A percentile compares a stretch with the other conserved stretches of the same genome.
These are phyloP conservation scores for Clonostachys chloroleuca DNA, from an alignment of 2,329 filamentous ascomycete genomes.

Conservation along the genomic window DNA sequence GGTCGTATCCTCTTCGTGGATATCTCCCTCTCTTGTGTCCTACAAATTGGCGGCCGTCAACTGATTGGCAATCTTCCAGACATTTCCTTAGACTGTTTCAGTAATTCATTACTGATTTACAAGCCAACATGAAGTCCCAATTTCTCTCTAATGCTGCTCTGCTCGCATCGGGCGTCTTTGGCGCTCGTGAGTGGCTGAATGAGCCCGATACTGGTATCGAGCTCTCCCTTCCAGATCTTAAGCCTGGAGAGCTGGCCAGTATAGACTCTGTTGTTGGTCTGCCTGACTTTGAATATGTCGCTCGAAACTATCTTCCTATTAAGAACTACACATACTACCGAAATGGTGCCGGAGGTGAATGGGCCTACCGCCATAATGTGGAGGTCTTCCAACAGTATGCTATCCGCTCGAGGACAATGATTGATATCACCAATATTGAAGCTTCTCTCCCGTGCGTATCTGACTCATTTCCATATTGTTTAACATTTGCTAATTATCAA, in stretches of 20 bases:
- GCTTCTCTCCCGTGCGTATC: too few species aligned
- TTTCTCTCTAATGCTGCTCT: slow-evolving; percentile 9
- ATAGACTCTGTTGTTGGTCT: slow-evolving; percentile 36
- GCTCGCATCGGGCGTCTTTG: slow-evolving; percentile 16
- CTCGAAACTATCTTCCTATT: slow-evolving; percentile 32
- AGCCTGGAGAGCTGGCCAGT: slow-evolving; percentile 24
- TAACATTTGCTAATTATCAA: too few species aligned
- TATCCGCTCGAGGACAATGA: slow-evolving; percentile 28
- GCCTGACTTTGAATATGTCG: slow-evolving; percentile 45
- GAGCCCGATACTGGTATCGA: slow-evolving; percentile 27
- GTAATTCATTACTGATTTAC: not conserved
- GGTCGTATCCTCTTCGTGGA: too few species aligned
- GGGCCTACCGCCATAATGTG: slow-evolving; percentile 46
- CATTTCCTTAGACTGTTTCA: too few species aligned
- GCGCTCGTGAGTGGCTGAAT: slow-evolving; percentile 22
- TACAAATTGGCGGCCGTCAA: too few species aligned
- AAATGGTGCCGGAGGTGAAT: slow-evolving; percentile 42
- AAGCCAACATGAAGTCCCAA: slow-evolving; percentile 1
- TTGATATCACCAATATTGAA: slow-evolving; percentile 3
- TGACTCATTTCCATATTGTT: too few species aligned
- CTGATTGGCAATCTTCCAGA: too few species aligned
- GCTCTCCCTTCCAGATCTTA: slow-evolving; percentile 21
- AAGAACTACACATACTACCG: slow-evolving; percentile 43
- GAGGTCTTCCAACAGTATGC: slow-evolving; percentile 40
- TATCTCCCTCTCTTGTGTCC: too few species aligned